A percentile compares a stretch with the other conserved stretches of the same genome.
Conservation (phyloP, 2,329 filamentous ascomycete species). For the Thielaviopsis ethacetica region DNA sequence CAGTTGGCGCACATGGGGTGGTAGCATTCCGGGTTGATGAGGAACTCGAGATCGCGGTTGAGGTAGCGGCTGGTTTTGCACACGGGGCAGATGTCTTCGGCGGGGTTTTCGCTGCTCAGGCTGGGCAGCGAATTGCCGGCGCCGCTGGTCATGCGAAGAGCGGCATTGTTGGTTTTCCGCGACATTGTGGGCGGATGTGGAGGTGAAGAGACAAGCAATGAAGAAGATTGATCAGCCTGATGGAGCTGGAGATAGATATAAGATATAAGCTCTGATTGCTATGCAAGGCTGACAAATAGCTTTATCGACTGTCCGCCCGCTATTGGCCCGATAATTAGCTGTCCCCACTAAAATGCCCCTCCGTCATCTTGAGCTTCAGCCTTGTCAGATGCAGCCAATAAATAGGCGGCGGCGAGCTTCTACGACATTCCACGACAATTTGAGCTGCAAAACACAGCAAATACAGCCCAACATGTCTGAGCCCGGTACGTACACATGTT, state of each 20-base stretch:
- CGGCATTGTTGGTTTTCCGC: slow-evolving; percentile 18
- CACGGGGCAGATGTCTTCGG: slow-evolving; percentile 73
- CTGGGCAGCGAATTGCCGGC: slow-evolving; percentile 7
- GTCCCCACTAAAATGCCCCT: neutral
- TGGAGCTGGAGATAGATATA: neutral
- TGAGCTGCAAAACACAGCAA: neutral
- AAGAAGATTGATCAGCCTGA: neutral
- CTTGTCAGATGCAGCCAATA: neutral
- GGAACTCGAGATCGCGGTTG: slow-evolving; percentile 83
- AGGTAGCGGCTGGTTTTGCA: slow-evolving; percentile 96
- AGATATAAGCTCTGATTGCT: slow-evolving; percentile 14
- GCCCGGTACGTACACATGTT: neutral
- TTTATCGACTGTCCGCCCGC: neutral
- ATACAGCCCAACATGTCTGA: neutral
- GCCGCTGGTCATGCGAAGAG: slow-evolving; percentile 9
- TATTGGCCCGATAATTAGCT: neutral
- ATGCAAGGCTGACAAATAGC: slow-evolving; percentile 3
- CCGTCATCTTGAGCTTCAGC: neutral
- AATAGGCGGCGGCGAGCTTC: neutral
- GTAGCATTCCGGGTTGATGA: slow-evolving; percentile 97
- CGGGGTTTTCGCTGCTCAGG: slow-evolving; percentile 17
- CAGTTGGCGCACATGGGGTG: slow-evolving; percentile 97
- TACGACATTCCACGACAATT: neutral
- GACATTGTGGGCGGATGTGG: slow-evolving; percentile 19
- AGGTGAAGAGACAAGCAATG: neutral